Conservation (phyloP, 2,329 filamentous ascomycete species). For the Neonectria neomacrospora region DNA sequence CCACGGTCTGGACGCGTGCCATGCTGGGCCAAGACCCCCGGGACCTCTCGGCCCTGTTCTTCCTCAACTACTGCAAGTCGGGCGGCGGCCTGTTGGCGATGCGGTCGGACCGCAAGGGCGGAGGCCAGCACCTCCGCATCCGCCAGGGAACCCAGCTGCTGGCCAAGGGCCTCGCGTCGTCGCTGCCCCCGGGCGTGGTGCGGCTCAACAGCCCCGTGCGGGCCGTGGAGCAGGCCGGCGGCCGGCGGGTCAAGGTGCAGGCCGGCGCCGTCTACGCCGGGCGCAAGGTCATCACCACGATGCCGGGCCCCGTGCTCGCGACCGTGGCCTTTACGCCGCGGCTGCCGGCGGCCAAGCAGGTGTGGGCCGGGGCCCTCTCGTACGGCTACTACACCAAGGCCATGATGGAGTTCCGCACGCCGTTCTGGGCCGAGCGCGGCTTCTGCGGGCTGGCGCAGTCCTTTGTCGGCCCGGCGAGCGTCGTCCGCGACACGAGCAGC, state of each 20-base stretch:
- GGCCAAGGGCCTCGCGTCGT: conserved; percentile 49
- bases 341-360: conserved; percentile 55
- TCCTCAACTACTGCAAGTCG: conserved; percentile 65
- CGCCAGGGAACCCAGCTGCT: conserved; percentile 59
- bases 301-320: conserved; percentile 59
- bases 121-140: conserved; percentile 64
- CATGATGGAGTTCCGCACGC: conserved; percentile 55
- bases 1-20: conserved; percentile 58
- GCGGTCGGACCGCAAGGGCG: conserved; percentile 62
- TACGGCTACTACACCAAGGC: conserved; percentile 64
- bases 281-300: conserved; percentile 59
- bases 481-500: conserved; percentile 57
- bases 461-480: conserved; percentile 56
- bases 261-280: conserved; percentile 47
- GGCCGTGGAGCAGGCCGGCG: conserved; percentile 43
- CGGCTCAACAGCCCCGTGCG: conserved; percentile 47
- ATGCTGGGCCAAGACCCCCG: conserved; percentile 62
- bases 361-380: conserved; percentile 45
- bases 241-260: conserved; percentile 38
- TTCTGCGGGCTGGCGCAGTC: conserved; percentile 59
- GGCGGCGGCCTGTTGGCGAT: conserved; percentile 63
- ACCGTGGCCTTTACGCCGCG: conserved; percentile 59
- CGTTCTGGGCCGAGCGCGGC: conserved; percentile 53
- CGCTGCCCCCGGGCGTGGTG: conserved; percentile 45
- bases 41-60: conserved; percentile 63